Base-by-base conservation (phyloP, 805 yeast genomes). In the Candida berthetii region DNA sequence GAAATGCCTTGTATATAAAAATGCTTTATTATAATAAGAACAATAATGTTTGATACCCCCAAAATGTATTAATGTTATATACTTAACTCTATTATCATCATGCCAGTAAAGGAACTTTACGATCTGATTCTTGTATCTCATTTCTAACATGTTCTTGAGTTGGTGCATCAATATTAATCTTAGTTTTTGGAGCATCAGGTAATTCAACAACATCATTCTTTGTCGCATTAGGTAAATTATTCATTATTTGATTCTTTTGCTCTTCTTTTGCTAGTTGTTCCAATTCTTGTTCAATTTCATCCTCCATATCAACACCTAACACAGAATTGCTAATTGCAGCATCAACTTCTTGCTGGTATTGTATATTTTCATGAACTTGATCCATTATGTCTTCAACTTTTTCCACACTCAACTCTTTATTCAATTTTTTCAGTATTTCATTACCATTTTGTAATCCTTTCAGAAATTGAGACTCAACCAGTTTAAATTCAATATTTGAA, bases 401-500 rank as follows among this genome's bases (percentile, higher is more conserved):
- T 27, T 85, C 90, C 15, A 85, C 56, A 29, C 77, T 79, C 76
- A 90, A 76, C 52, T 91, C 96, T 37, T 67, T 65, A 59, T 93
- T 93, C 45, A 93, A 69, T 50, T 77, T 79, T 48, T 75, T 81
- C 50, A 93, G 72, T 11, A 87, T 86, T 39, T 71, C 64, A 55
- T 85, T 89, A 19, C 99, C 98, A 48, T 83, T 81, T 50, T 80
- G 72, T 25, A 93, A 66, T 0, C 97, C 96, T 44, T 74, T 74
- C 3, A 90, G 50, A 34, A 93, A 89, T 53, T 89, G 96, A 47
- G 80, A 78, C 57, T 93, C 98, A 27, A 93, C 80, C 43, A 87
- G 64, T 54, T 95, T 91, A 65, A 88, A 89, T 61, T 93, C 98
- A 31, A 93, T 84, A 9, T 81, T 81, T 18, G 80, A 74, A 8